Conservation (phyloP, 345 rosid species). For the Linum trigynum region DNA sequence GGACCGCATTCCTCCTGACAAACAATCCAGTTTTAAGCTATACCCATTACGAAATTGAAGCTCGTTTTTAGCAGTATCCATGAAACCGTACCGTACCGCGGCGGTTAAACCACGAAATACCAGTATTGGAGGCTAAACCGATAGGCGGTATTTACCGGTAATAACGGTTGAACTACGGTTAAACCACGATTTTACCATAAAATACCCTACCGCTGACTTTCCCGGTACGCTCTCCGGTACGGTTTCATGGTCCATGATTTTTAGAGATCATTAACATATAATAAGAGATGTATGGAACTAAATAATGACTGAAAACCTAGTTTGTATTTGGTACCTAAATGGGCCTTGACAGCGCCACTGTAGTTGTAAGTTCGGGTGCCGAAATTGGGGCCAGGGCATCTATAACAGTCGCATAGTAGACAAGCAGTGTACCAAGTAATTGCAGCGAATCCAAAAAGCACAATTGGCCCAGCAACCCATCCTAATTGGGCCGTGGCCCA, state of each 20-base stretch:
- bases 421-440: conserved; percentile 74
- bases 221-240: too few species aligned
- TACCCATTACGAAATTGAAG: background rate
- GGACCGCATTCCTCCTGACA: conserved; percentile 51
- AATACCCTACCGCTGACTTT: too few species aligned
- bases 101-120: too few species aligned
- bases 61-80: too few species aligned
- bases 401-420: conserved; percentile 67
- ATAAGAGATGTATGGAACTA: too few species aligned
- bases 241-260: too few species aligned
- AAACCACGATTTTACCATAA: too few species aligned
- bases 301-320: background rate
- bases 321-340: conserved; percentile 34
- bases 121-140: too few species aligned
- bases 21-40: too few species aligned
- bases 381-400: conserved; percentile 60
- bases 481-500: conserved; percentile 90
- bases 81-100: too few species aligned
- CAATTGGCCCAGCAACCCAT: conserved; percentile 71
- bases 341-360: conserved; percentile 72
- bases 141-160: too few species aligned
- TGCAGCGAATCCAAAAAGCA: conserved; percentile 55
- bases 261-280: background rate
- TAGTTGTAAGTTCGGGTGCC: conserved; percentile 79
- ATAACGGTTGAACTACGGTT: too few species aligned